Evolutionary conservation across 2,329 filamentous ascomycete species (phyloP), one percentile per base, ranked within the genome.

Genomic region (Xenosphaeropsis pyriputrescens): DNA sequence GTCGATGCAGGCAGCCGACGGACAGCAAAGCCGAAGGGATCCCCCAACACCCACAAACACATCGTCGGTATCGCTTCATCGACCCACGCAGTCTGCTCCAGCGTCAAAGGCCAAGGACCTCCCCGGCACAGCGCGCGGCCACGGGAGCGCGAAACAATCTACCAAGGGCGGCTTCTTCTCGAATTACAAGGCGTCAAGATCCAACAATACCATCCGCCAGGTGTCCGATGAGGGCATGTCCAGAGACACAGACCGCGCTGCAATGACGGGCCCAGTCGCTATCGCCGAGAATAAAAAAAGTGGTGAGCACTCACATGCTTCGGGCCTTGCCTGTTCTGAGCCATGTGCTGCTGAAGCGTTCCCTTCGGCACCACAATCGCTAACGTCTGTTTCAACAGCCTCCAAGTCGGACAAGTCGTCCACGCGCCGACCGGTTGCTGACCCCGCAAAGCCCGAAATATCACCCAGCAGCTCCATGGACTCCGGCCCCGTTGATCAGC

Each of bases 141-240:
- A 31, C 18, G 35, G 16, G 35, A 31, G 13, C 17, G 35, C 18
- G 16, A 34, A 15, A 26, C 33, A 22, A 37, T 32, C 6, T 34
- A 31, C 14, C 38, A 40, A 31, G 26, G 32, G 44, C 26, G 50
- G 51, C 53, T 65, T 67, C 43, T 68, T 68, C 45, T 56, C 60
- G 32, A 67, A 67, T 44, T 59, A 65, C 41, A 58, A 61, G 39
- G 62, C 62, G 9, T 57, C 59, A 5, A 67, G 63, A 41, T 65
- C 63, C 18, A 61, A 62, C 5, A 61, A 55, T 33, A 53, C 53
- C 19, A 48, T 48, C 26, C 52, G 56, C 36, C 54, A 56, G 37
- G 47, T 51, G 29, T 44, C 54, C 18, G 54, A 61, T 39, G 51
- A 54, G 36, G 47, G 42, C 38, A 50, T 53, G 49, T 53, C 50